Evolutionary conservation across 164 flowering plant genomes (phyloP).

Genomic region (Stephania cephalantha): DNA sequence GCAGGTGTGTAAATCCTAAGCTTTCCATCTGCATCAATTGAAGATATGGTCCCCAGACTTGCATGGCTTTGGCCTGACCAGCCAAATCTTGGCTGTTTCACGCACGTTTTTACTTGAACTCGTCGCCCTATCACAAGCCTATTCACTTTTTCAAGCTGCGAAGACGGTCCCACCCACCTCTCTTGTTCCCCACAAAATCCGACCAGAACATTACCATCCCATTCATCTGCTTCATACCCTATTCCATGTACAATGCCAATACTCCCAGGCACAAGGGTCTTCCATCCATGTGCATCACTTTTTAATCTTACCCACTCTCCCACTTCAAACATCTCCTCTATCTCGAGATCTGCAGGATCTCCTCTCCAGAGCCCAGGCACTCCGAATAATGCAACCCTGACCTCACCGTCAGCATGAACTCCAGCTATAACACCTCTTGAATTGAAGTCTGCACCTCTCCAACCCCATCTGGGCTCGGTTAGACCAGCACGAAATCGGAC

Average conservation of each 20-base stretch:
- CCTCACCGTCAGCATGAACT: constrained; percentile 89
- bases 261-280: constrained; percentile 69
- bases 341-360: constrained; percentile 88
- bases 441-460: constrained; percentile 67
- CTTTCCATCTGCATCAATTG: constrained; percentile 91
- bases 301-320: constrained; percentile 88
- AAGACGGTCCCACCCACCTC: constrained; percentile 62
- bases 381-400: constrained; percentile 71
- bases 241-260: constrained; percentile 87
- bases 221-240: constrained; percentile 58
- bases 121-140: constrained; percentile 55
- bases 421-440: constrained; percentile 73
- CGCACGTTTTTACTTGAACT: constrained; percentile 54
- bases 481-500: constrained; percentile 70
- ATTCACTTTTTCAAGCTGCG: constrained; percentile 51
- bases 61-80: constrained; percentile 87
- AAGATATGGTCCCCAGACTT: constrained; percentile 67
- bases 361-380: constrained; percentile 75
- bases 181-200: constrained; percentile 95
- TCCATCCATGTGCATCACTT: constrained; percentile 53
- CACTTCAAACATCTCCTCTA: constrained; percentile 65
- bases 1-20: constrained; percentile 81
- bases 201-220: constrained; percentile 68
- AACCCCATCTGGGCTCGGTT: constrained; percentile 92
- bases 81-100: constrained; percentile 92